Conservation (phyloP, 768 basidiomycete species). For the Dendrothele bispora region DNA sequence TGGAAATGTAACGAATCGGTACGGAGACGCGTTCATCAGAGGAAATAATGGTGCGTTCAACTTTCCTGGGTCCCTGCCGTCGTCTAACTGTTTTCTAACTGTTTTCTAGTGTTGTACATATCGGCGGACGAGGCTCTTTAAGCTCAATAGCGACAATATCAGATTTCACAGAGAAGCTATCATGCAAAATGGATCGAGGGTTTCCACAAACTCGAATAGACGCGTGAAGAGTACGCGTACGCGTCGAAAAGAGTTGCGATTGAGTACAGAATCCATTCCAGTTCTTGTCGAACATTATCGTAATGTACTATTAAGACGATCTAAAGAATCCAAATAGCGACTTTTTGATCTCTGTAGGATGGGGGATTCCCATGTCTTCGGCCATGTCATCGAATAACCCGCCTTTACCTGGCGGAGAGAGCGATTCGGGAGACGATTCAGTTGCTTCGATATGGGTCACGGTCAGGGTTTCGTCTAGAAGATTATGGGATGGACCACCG, state of each 20-base stretch:
- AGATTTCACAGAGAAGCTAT: neutral
- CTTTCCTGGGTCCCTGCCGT: neutral
- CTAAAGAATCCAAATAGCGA: slow-evolving; percentile 3
- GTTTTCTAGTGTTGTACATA: slow-evolving; percentile 67
- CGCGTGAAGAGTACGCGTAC: no score
- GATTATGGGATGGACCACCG: slow-evolving; percentile 38
- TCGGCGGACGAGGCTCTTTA: slow-evolving; percentile 66
- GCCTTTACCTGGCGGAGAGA: slow-evolving; percentile 16
- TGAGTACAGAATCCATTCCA: no score
- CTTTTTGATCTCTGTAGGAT: slow-evolving; percentile 9
- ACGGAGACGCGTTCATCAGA: slow-evolving; percentile 94
- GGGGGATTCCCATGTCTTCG: slow-evolving; percentile 45
- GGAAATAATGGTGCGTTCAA: slow-evolving; percentile 79
- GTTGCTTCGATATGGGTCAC: slow-evolving; percentile 25
- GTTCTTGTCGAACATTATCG: neutral
- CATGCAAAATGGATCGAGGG: neutral
- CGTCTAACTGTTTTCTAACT: slow-evolving; percentile 3
- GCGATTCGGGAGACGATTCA: slow-evolving; percentile 3
- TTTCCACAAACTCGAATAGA: no score
- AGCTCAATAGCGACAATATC: no score
- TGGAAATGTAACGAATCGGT: slow-evolving; percentile 82
- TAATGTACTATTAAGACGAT: neutral
- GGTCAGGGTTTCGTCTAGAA: slow-evolving; percentile 20
- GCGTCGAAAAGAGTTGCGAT: no score
- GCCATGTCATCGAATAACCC: slow-evolving; percentile 45